phyloP scores from a whole-genome alignment of 306 rosid species.

The Acacia acuminata region DNA sequence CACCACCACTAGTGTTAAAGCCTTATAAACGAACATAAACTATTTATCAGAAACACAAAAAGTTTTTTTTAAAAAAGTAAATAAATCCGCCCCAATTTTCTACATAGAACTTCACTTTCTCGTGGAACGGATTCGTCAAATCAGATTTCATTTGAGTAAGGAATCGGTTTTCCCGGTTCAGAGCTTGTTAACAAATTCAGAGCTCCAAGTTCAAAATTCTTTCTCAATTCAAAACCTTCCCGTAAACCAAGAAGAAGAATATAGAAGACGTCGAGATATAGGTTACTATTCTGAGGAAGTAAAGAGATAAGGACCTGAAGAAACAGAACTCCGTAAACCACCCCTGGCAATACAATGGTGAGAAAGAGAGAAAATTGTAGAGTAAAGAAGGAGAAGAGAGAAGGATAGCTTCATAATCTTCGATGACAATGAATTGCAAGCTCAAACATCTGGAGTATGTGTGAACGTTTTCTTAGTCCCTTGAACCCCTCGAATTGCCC shows the following conservation, averaged over 20 bases:
- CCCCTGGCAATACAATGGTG: slow-evolving; percentile 52
- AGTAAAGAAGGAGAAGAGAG: slow-evolving; percentile 43
- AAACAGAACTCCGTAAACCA: slow-evolving; percentile 29
- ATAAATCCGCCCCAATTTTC: not conserved
- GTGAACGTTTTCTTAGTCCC: not conserved
- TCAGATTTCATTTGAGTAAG: slow-evolving; percentile 12
- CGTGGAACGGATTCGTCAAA: not conserved
- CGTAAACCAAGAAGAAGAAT: slow-evolving; percentile 1
- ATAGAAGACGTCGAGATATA: not conserved
- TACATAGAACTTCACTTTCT: not conserved
- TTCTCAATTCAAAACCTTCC: not conserved
- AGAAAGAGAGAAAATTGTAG: slow-evolving; percentile 35
- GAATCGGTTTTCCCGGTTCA: not conserved
- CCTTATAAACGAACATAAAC: slow-evolving; percentile 39
- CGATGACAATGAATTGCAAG: not conserved
- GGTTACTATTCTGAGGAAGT: not conserved
- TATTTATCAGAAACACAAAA: slow-evolving; percentile 33
- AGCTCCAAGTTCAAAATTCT: slow-evolving; percentile 10
- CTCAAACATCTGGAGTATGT: not conserved
- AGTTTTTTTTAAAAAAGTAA: not conserved
- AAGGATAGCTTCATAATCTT: slow-evolving; percentile 32
- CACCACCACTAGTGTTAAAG: slow-evolving; percentile 29
- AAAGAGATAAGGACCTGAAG: slow-evolving; percentile 52
- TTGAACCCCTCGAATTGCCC: not conserved
- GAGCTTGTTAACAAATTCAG: not conserved